These are phyloP conservation scores for Torrubiellomyces zombiae DNA, from an alignment of 2,329 filamentous ascomycete genomes.

Conservation along the genomic window DNA sequence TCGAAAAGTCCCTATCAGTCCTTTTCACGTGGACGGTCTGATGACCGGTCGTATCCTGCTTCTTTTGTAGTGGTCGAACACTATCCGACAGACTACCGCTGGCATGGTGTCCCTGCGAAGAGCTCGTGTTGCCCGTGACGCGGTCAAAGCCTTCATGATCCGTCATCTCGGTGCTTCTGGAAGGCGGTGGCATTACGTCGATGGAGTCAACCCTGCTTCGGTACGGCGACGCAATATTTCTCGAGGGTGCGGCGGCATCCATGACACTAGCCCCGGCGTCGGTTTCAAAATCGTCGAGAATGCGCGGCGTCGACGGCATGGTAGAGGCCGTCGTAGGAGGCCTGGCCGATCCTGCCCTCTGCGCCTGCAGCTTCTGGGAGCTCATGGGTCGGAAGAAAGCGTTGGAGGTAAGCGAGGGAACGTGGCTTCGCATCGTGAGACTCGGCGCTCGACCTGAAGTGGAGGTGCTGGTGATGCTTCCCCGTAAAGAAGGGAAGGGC, in stretches of 20 bases:
- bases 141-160: slow-evolving; percentile 56
- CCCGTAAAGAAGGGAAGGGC: slow-evolving; percentile 27
- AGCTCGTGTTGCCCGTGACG: slow-evolving; percentile 58
- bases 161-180: slow-evolving; percentile 66
- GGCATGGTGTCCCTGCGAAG: slow-evolving; percentile 40
- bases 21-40: slow-evolving; percentile 44
- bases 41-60: slow-evolving; percentile 15
- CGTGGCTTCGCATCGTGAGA: slow-evolving; percentile 66
- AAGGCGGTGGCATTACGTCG: slow-evolving; percentile 45
- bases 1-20: slow-evolving; percentile 34
- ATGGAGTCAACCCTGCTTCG: slow-evolving; percentile 19
- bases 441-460: slow-evolving; percentile 37
- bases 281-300: slow-evolving; percentile 23
- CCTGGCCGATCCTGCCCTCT: slow-evolving; percentile 45
- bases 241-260: slow-evolving; percentile 36
- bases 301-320: slow-evolving; percentile 11
- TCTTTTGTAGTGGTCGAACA: slow-evolving; percentile 54
- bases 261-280: slow-evolving; percentile 25
- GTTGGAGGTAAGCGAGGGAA: slow-evolving; percentile 73
- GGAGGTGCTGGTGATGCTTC: slow-evolving; percentile 24
- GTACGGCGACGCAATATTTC: slow-evolving; percentile 24
- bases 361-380: slow-evolving; percentile 82
- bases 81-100: slow-evolving; percentile 57
- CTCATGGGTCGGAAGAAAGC: slow-evolving; percentile 96
- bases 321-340: slow-evolving; percentile 24